Conservation (phyloP, 2,329 filamentous ascomycete genomes). For the Myriangium duriaei region DNA sequence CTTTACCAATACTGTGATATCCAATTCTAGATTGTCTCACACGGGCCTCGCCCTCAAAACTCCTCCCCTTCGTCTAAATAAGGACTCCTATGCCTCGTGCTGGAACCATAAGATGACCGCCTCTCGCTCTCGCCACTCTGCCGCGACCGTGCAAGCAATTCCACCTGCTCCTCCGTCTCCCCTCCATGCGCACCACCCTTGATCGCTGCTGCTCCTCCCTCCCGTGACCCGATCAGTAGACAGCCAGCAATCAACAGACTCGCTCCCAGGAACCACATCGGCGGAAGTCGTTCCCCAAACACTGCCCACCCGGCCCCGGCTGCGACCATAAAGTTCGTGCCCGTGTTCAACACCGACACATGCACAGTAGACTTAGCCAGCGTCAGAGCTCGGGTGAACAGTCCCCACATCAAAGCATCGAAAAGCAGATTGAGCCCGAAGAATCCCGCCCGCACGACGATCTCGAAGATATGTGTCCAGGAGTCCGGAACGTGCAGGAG, state of each 20-base stretch:
- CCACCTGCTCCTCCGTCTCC: constrained; percentile 2
- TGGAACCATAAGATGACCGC: no score
- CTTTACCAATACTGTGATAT: no score
- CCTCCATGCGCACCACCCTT: not conserved
- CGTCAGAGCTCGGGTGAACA: constrained; percentile 69
- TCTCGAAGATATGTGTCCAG: constrained; percentile 31
- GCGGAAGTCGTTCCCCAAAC: constrained; percentile 59
- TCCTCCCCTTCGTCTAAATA: constrained; percentile 5
- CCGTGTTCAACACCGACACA: constrained; percentile 72
- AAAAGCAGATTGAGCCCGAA: constrained; percentile 63
- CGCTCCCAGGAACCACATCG: constrained; percentile 66
- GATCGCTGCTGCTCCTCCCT: constrained; percentile 9
- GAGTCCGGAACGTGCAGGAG: not conserved
- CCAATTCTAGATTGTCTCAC: not conserved
- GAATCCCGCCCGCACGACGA: constrained; percentile 46
- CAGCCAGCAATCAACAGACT: constrained; percentile 61
- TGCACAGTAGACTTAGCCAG: constrained; percentile 63
- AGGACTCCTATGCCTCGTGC: constrained; percentile 4
- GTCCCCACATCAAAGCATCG: constrained; percentile 72
- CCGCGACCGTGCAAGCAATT: no score
- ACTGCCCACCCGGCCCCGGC: constrained; percentile 57
- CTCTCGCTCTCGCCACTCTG: constrained; percentile 1
- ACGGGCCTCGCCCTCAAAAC: not conserved
- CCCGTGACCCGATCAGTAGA: constrained; percentile 60
- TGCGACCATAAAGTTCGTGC: constrained; percentile 68